These are phyloP conservation scores for Clitoria ternatea DNA, from an alignment of 306 rosid genomes.

Conservation along the genomic window DNA sequence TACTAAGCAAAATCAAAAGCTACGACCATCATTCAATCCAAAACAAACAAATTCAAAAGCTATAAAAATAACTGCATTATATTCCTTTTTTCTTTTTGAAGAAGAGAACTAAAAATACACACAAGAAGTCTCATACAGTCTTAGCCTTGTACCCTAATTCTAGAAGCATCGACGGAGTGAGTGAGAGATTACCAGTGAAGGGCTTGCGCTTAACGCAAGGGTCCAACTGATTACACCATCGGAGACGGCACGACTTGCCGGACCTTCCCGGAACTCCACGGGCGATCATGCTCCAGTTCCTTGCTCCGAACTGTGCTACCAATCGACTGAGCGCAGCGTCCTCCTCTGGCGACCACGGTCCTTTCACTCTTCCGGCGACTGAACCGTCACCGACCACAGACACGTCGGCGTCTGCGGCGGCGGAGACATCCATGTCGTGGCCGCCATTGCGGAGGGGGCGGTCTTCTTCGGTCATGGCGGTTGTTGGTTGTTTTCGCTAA, in stretches of 20 bases:
- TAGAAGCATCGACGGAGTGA: background rate
- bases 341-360: conserved; percentile 72
- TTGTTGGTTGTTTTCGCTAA: conserved; percentile 18
- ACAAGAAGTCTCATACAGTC: background rate
- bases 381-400: background rate
- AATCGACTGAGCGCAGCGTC: conserved; percentile 43
- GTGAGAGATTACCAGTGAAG: conserved; percentile 48
- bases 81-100: background rate
- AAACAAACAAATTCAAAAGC: background rate
- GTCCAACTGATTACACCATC: conserved; percentile 88
- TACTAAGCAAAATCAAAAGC: background rate
- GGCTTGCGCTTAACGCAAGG: conserved; percentile 80
- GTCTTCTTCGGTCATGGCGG: conserved; percentile 32
- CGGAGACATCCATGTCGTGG: background rate
- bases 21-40: background rate
- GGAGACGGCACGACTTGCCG: conserved; percentile 86
- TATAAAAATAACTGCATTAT: background rate
- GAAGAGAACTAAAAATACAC: background rate
- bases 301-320: conserved; percentile 66
- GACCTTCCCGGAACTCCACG: conserved; percentile 73
- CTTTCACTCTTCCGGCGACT: conserved; percentile 45
- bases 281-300: conserved; percentile 80
- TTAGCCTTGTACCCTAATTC: background rate
- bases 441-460: conserved; percentile 15
- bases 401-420: background rate